Evolutionary conservation across 345 rosid genomes (phyloP).

Genomic region (Triadica sebifera): DNA sequence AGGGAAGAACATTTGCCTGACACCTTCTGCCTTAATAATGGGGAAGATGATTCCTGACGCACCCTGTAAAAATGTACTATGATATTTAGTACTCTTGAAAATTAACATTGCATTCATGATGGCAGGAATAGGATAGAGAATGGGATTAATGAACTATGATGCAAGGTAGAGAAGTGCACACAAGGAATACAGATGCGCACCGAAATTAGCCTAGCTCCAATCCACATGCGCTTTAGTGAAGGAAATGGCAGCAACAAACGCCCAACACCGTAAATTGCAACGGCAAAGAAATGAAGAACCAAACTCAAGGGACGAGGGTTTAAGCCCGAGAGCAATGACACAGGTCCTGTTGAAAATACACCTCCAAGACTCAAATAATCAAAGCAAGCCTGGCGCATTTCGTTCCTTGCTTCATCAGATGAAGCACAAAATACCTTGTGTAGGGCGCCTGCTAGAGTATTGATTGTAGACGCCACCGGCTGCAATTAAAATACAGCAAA

Average conservation of each 20-base stretch:
- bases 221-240: constrained; percentile 29
- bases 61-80: constrained; percentile 5
- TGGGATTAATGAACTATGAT: not conserved
- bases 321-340: constrained; percentile 30
- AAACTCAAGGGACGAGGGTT: constrained; percentile 35
- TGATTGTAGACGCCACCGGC: constrained; percentile 37
- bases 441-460: constrained; percentile 32
- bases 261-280: constrained; percentile 30
- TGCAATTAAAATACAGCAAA: constrained; percentile 1
- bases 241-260: constrained; percentile 33
- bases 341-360: constrained; percentile 26
- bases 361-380: constrained; percentile 34
- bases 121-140: no score
- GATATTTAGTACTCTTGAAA: not conserved
- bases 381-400: constrained; percentile 36
- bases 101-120: not conserved
- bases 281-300: constrained; percentile 32
- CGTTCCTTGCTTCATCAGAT: constrained; percentile 32
- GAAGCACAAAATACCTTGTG: constrained; percentile 35
- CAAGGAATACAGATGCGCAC: not conserved
- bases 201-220: constrained; percentile 26
- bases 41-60: constrained; percentile 37
- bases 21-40: constrained; percentile 30
- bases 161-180: not conserved
- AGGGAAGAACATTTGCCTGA: constrained; percentile 36